Conservation (phyloP, 306 rosid species). For the Abrus precatorius region DNA sequence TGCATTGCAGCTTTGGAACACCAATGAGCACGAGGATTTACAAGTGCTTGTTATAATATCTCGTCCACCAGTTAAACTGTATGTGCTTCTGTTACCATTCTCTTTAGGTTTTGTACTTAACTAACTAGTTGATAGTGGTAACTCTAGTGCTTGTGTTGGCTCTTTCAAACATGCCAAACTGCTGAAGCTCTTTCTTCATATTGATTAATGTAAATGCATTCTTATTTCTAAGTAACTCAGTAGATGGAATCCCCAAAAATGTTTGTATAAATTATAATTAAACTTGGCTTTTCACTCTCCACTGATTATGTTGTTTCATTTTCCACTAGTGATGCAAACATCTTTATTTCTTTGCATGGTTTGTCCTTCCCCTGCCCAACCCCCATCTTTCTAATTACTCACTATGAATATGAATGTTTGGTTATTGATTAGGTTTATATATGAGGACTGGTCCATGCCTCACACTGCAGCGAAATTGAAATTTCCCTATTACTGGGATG, state of each 20-base stretch:
- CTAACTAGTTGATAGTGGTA: background rate
- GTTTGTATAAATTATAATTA: background rate
- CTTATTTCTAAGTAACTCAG: background rate
- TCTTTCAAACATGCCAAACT: constrained; percentile 38
- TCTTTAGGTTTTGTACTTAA: constrained; percentile 35
- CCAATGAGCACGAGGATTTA: constrained; percentile 81
- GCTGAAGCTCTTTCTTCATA: constrained; percentile 15
- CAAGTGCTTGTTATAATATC: constrained; percentile 83
- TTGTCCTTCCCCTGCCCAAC: background rate
- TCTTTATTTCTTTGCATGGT: constrained; percentile 35
- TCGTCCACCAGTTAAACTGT: constrained; percentile 93
- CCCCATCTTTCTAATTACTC: constrained; percentile 21
- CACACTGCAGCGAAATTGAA: constrained; percentile 84
- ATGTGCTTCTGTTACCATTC: constrained; percentile 53
- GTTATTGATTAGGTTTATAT: constrained; percentile 70
- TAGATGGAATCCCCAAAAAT: constrained; percentile 1
- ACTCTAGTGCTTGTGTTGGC: constrained; percentile 17
- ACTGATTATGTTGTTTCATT: constrained; percentile 7
- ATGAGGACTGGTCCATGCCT: constrained; percentile 89
- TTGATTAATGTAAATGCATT: constrained; percentile 33
- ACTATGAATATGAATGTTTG: constrained; percentile 38
- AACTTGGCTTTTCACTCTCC: constrained; percentile 7
- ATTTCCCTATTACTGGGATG: constrained; percentile 88
- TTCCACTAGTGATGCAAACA: background rate
- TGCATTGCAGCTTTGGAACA: constrained; percentile 76